A percentile compares a stretch with the other conserved stretches of the same genome.
These are phyloP conservation scores for Tetraselmis chui DNA, from an alignment of 139 green algal genomes.

Conservation along the genomic window DNA sequence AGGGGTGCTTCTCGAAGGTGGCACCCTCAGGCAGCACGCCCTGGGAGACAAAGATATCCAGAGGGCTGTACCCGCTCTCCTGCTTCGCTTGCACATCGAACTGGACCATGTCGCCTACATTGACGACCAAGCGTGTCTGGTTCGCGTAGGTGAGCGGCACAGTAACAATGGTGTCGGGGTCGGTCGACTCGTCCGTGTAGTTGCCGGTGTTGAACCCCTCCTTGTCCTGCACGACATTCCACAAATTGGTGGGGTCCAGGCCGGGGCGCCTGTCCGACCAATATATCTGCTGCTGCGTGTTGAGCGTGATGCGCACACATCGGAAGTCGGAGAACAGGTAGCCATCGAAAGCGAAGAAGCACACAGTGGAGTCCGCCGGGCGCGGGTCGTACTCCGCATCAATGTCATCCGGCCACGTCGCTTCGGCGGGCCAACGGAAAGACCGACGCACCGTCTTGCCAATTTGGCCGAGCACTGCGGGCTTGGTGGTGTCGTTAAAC, in stretches of 20 bases:
- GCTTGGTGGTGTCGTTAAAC: conserved; percentile 1
- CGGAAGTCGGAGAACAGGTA: conserved; percentile 7
- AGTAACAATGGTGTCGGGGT: neutral
- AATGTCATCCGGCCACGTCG: neutral
- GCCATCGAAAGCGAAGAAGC: conserved; percentile 10
- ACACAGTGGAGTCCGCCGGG: neutral
- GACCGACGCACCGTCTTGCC: conserved; percentile 7
- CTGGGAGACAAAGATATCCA: conserved; percentile 18
- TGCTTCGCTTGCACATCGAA: conserved; percentile 19
- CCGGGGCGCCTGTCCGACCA: conserved; percentile 4
- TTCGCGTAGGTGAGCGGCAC: conserved; percentile 2
- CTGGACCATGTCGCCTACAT: conserved; percentile 12
- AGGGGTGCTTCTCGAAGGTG: neutral
- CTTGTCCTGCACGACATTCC: neutral
- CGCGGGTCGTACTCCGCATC: neutral
- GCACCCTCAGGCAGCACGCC: conserved; percentile 15
- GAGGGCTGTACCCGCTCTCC: conserved; percentile 8
- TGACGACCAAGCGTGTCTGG: conserved; percentile 16
- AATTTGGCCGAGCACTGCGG: neutral
- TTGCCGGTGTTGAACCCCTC: neutral
- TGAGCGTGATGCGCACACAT: conserved; percentile 12
- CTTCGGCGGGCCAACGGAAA: conserved; percentile 8
- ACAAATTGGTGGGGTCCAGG: neutral
- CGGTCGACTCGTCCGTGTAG: neutral
- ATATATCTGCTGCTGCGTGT: conserved; percentile 4